A percentile compares a stretch with the other conserved stretches of the same genome.
Conservation (phyloP, 106 monocot species). For the Dioscorea dumetorum region DNA sequence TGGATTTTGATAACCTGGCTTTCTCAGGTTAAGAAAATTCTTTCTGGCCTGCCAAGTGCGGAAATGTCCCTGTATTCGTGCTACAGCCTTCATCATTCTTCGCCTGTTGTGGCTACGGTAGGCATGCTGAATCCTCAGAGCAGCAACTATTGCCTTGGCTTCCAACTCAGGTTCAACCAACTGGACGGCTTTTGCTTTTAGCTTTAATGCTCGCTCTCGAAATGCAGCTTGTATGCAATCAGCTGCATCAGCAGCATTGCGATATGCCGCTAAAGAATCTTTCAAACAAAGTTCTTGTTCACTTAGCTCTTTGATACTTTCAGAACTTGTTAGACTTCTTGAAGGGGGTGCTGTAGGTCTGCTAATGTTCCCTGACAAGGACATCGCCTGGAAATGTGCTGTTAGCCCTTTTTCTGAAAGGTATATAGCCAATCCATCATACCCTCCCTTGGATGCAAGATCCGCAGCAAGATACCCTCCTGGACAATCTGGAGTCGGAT, state of each 20-base stretch:
- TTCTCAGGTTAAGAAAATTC: conserved; percentile 62
- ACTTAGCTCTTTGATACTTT: conserved; percentile 32
- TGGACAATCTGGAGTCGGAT: conserved; percentile 64
- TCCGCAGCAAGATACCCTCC: conserved; percentile 87
- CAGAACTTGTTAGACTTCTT: conserved; percentile 15
- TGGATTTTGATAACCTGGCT: conserved; percentile 74
- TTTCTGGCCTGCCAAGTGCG: conserved; percentile 74
- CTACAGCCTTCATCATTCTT: conserved; percentile 77
- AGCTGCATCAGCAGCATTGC: conserved; percentile 92
- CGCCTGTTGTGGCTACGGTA: conserved; percentile 51
- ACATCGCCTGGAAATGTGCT: conserved; percentile 88
- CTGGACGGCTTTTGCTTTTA: conserved; percentile 65
- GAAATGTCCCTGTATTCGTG: conserved; percentile 76
- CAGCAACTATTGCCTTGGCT: conserved; percentile 64
- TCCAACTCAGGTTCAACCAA: conserved; percentile 52
- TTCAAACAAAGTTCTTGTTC: conserved; percentile 85
- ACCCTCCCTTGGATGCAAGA: conserved; percentile 63
- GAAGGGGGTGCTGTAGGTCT: neutral
- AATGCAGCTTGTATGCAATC: conserved; percentile 73
- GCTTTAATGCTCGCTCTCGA: conserved; percentile 69
- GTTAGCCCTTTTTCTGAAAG: conserved; percentile 78
- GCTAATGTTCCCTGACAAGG: conserved; percentile 52
- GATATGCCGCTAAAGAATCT: conserved; percentile 89
- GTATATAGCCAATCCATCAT: conserved; percentile 86
- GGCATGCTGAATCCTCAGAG: conserved; percentile 88